Evolutionary conservation across 148 eudicot genomes (phyloP).

Genomic region (Silene uniflora): DNA sequence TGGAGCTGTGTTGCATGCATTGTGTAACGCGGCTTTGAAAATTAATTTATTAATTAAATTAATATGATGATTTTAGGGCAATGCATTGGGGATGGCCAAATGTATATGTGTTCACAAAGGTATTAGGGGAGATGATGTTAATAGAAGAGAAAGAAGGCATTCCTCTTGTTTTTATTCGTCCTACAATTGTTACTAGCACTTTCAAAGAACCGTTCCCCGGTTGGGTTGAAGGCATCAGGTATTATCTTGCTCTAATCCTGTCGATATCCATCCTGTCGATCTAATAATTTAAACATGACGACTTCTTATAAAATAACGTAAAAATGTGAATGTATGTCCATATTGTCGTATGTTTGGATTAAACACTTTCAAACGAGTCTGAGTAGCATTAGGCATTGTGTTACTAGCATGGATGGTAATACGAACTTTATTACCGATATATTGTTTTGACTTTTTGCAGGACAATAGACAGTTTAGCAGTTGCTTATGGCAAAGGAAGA

Average conservation of each 20-base stretch:
- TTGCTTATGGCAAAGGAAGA: conserved; percentile 64
- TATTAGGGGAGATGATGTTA: conserved; percentile 83
- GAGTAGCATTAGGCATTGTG: too few relatives aligned
- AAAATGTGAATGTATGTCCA: too few relatives aligned
- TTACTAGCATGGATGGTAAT: too few relatives aligned
- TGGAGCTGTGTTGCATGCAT: too few relatives aligned
- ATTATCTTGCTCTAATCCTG: conserved; percentile 12
- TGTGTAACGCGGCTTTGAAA: too few relatives aligned
- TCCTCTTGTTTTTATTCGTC: conserved; percentile 78
- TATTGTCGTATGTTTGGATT: too few relatives aligned
- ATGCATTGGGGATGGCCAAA: conserved; percentile 87
- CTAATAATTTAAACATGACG: too few relatives aligned
- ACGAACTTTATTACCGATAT: too few relatives aligned
- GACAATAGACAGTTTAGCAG: conserved; percentile 56
- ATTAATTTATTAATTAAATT: too few relatives aligned
- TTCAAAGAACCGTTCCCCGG: conserved; percentile 86
- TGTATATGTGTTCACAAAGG: conserved; percentile 88
- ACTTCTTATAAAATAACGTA: too few relatives aligned
- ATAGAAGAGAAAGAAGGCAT: conserved; percentile 46
- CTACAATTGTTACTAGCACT: conserved; percentile 78
- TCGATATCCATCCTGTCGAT: too few relatives aligned
- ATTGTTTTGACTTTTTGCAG: conserved; percentile 24
- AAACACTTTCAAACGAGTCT: too few relatives aligned
- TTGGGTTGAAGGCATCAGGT: conserved; percentile 92
- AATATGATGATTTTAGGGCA: conserved; percentile 36